Percentiles rank a stretch among this genome's conserved stretches.
These are phyloP conservation scores for Coccomyxa subellipsoidea DNA, from an alignment of 163 green algal genomes.

Conservation along the genomic window DNA sequence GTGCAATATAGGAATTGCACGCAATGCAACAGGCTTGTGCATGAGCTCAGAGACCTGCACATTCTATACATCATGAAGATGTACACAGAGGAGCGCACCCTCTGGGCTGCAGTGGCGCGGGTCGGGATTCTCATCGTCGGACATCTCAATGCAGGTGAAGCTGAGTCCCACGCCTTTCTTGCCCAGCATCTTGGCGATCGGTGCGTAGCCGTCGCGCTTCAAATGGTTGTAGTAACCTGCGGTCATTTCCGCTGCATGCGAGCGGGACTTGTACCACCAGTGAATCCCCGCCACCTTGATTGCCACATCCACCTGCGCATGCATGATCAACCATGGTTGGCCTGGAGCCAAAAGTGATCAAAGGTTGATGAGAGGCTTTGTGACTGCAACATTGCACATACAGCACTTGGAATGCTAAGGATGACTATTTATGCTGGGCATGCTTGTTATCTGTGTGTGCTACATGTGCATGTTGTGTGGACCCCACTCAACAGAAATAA, in stretches of 20 bases:
- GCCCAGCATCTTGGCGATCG: conserved; percentile 73
- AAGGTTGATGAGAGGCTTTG: too few species aligned
- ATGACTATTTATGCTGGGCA: too few species aligned
- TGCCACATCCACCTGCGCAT: conserved; percentile 22
- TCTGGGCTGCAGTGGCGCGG: conserved; percentile 14
- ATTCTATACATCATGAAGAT: background rate
- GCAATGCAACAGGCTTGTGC: too few species aligned
- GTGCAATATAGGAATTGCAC: background rate
- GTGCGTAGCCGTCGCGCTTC: conserved; percentile 76
- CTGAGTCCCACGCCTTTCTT: conserved; percentile 52
- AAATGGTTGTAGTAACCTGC: conserved; percentile 95
- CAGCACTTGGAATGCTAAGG: too few species aligned
- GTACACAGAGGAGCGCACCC: background rate
- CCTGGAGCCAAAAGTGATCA: too few species aligned
- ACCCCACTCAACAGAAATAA: too few species aligned
- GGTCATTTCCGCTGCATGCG: conserved; percentile 94
- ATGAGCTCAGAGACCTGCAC: background rate
- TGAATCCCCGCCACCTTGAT: conserved; percentile 94
- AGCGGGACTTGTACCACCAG: conserved; percentile 90
- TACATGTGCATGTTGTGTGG: too few species aligned
- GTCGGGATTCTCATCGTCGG: conserved; percentile 62
- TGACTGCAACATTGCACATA: too few species aligned
- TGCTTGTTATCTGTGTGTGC: too few species aligned
- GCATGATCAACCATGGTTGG: too few species aligned
- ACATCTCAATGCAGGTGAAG: conserved; percentile 82